Evolutionary conservation across 2,329 filamentous ascomycete genomes (phyloP), one percentile per base, ranked within the genome.

Genomic region (Claviceps paspali): DNA sequence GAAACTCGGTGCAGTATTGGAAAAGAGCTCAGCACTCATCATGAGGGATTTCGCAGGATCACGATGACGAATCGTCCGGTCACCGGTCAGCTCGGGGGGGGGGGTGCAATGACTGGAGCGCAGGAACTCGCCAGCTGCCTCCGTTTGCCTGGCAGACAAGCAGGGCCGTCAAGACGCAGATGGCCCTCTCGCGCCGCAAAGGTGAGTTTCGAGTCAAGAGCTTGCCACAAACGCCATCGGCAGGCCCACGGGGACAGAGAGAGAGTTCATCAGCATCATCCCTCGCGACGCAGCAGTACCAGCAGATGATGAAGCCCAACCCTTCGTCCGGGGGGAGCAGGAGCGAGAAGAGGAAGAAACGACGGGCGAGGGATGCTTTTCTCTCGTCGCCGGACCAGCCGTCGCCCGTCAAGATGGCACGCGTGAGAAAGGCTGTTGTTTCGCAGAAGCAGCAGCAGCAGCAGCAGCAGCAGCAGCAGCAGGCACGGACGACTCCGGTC

Each of bases 21-120:
- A n/a, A n/a, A n/a, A n/a, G n/a, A n/a, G n/a, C n/a, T n/a, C n/a
- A n/a, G n/a, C n/a, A n/a, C n/a, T n/a, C n/a, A n/a, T n/a, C n/a
- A n/a, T n/a, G n/a, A n/a, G n/a, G n/a, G n/a, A n/a, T n/a, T n/a
- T n/a, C n/a, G n/a, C n/a, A n/a, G n/a, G n/a, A n/a, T n/a, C n/a
- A n/a, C n/a, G n/a, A n/a, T n/a, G n/a, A n/a, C n/a, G n/a, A n/a
- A n/a, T n/a, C n/a, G n/a, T n/a, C n/a, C n/a, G n/a, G n/a, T n/a
- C n/a, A n/a, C n/a, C n/a, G n/a, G n/a, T n/a, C n/a, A n/a, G n/a
- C n/a, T n/a, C n/a, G n/a, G n/a, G n/a, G n/a, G n/a, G n/a, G n/a
- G n/a, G n/a, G n/a, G n/a, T n/a, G n/a, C n/a, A n/a, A n/a, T 29
- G 40, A 41, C 39, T 15, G 22, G 35, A 4, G 43, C 46, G 27